phyloP scores from a whole-genome alignment of 345 rosid genomes.

The Hibiscus mutabilis region DNA sequence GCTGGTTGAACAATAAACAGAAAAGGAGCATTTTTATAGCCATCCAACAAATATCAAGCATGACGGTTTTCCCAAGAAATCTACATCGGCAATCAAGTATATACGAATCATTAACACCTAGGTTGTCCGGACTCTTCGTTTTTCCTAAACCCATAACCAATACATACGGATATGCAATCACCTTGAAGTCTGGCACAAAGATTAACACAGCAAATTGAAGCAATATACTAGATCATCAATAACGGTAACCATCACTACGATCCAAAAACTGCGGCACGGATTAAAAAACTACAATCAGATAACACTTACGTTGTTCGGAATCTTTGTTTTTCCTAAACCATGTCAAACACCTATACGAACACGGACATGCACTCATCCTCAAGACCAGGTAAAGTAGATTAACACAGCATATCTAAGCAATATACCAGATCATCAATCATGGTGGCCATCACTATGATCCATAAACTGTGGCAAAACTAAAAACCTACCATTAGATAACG shows the following conservation, averaged over 20 bases:
- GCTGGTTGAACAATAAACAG: conserved; percentile 38
- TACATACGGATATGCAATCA: neutral
- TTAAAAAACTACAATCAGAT: neutral
- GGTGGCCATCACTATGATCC: neutral
- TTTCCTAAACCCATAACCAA: neutral
- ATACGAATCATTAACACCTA: neutral
- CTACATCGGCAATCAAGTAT: neutral
- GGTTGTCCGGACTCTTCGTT: neutral
- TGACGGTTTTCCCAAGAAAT: neutral
- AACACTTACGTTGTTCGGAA: too few species aligned
- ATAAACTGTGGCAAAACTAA: neutral
- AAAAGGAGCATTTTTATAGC: neutral
- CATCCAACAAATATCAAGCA: neutral
- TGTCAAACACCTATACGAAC: neutral
- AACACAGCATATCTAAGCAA: neutral
- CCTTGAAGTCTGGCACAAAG: neutral
- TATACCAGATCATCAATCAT: neutral
- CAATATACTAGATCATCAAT: neutral
- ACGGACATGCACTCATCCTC: neutral
- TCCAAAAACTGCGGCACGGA: neutral
- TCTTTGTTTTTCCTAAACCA: neutral
- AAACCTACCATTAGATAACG: neutral
- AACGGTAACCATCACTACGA: neutral
- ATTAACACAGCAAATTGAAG: neutral
- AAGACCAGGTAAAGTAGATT: neutral